Conservation (phyloP, 345 rosid genomes). For the Chamaenerion angustifolium region DNA sequence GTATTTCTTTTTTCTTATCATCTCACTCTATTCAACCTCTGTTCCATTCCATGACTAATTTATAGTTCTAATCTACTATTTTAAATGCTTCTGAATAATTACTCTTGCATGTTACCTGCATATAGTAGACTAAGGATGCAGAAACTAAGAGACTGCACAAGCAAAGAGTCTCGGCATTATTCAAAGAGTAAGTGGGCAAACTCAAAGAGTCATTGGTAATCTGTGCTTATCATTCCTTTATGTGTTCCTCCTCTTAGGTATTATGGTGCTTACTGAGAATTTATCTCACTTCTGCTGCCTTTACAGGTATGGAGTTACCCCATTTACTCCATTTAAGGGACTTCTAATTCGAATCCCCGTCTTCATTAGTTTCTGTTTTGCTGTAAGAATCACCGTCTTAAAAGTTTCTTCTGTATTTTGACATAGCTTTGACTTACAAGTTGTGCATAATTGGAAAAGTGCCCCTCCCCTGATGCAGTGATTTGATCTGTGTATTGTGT, state of each 20-base stretch:
- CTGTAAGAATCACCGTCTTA: conserved; percentile 21
- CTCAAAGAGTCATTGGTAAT: background rate
- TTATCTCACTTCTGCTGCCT: background rate
- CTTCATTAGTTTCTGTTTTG: conserved; percentile 53
- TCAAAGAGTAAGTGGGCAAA: conserved; percentile 22
- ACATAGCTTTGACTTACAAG: background rate
- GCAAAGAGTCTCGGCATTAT: conserved; percentile 23
- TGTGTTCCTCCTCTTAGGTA: too few relatives aligned
- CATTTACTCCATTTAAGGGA: conserved; percentile 53
- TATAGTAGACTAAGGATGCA: conserved; percentile 21
- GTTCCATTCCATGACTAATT: background rate
- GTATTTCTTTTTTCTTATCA: too few relatives aligned
- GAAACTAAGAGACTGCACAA: conserved; percentile 26
- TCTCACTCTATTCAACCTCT: background rate
- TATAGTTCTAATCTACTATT: background rate
- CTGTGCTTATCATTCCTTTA: background rate
- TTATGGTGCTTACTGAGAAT: background rate
- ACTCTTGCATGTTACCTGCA: background rate
- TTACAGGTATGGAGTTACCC: conserved; percentile 48
- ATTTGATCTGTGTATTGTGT: conserved; percentile 7
- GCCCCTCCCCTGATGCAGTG: background rate
- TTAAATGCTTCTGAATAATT: background rate
- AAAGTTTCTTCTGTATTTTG: too few relatives aligned
- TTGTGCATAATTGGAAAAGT: background rate
- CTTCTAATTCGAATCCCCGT: conserved; percentile 51